Percentiles rank a stretch among this genome's conserved stretches.
Evolutionary conservation across 1,284 basidiomycete species (phyloP).

Genomic region (Boletus semigastroideus): DNA sequence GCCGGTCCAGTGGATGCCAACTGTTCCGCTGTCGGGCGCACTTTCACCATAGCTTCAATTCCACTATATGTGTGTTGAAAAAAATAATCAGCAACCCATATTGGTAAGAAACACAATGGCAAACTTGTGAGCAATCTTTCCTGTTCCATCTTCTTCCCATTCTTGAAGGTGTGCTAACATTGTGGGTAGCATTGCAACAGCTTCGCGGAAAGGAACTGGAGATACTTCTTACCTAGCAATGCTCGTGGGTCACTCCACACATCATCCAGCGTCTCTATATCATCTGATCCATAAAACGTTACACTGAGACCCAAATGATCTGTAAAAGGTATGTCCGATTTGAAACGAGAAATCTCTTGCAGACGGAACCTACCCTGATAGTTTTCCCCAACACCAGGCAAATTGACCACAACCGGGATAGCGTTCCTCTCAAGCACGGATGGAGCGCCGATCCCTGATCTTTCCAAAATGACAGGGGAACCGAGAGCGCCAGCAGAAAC

Average conservation of each 20-base stretch:
- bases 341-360: background rate
- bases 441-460: conserved; percentile 49
- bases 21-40: conserved; percentile 39
- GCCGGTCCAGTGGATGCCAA: conserved; percentile 36
- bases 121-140: conserved; percentile 52
- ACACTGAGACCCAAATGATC: conserved; percentile 44
- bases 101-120: conserved; percentile 2
- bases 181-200: background rate
- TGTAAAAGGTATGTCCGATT: conserved; percentile 4
- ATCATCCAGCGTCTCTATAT: conserved; percentile 44
- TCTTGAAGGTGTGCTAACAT: conserved; percentile 39
- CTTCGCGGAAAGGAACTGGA: background rate
- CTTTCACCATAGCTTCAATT: conserved; percentile 39
- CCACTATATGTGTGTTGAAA: conserved; percentile 29
- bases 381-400: conserved; percentile 58
- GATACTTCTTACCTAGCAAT: conserved; percentile 30
- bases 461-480: conserved; percentile 53
- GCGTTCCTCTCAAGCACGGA: conserved; percentile 41
- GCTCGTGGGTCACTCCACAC: conserved; percentile 39
- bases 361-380: conserved; percentile 42
- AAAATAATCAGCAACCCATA: background rate
- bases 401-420: conserved; percentile 42
- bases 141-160: conserved; percentile 46
- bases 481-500: conserved; percentile 54
- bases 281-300: conserved; percentile 39